Conservation (phyloP, 108 stramenopile species). For the Craspedostauros australis region DNA sequence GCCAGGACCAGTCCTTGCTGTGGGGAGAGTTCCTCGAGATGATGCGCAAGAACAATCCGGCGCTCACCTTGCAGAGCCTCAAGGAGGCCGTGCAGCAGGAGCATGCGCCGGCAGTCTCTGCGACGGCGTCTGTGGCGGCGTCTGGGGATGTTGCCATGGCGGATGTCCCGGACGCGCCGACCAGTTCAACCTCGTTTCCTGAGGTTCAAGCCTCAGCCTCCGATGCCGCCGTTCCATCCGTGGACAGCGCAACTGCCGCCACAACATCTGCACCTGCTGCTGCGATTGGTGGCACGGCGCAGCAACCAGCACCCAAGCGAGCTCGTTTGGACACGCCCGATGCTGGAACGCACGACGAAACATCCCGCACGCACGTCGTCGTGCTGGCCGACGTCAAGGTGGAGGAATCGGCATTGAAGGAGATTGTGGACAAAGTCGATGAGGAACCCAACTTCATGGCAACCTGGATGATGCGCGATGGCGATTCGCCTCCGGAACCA, state of each 20-base stretch:
- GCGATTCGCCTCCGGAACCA: slow-evolving; percentile 49
- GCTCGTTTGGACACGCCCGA: slow-evolving; percentile 20
- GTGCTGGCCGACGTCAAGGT: slow-evolving; percentile 49
- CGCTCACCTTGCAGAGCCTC: slow-evolving; percentile 55
- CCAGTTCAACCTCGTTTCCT: too few species aligned
- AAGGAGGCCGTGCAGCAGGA: slow-evolving; percentile 59
- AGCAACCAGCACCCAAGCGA: slow-evolving; percentile 55
- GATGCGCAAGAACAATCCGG: slow-evolving; percentile 57
- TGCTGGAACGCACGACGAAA: slow-evolving; percentile 2
- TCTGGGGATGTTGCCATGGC: too few species aligned
- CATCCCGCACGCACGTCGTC: slow-evolving; percentile 43
- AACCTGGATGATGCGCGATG: slow-evolving; percentile 81
- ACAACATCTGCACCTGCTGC: too few species aligned
- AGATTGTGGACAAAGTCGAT: slow-evolving; percentile 28
- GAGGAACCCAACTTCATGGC: slow-evolving; percentile 72
- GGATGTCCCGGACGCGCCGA: too few species aligned
- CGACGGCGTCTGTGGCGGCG: too few species aligned
- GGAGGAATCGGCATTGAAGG: slow-evolving; percentile 37
- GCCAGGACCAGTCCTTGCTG: slow-evolving; percentile 54
- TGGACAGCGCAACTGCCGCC: too few species aligned
- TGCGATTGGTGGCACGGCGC: too few species aligned
- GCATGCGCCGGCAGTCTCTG: too few species aligned
- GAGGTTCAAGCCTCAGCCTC: too few species aligned
- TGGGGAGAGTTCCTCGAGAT: slow-evolving; percentile 83
- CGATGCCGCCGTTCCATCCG: too few species aligned